phyloP scores from a whole-genome alignment of 2,329 filamentous ascomycete genomes.

The Aspergillus fischeri region DNA sequence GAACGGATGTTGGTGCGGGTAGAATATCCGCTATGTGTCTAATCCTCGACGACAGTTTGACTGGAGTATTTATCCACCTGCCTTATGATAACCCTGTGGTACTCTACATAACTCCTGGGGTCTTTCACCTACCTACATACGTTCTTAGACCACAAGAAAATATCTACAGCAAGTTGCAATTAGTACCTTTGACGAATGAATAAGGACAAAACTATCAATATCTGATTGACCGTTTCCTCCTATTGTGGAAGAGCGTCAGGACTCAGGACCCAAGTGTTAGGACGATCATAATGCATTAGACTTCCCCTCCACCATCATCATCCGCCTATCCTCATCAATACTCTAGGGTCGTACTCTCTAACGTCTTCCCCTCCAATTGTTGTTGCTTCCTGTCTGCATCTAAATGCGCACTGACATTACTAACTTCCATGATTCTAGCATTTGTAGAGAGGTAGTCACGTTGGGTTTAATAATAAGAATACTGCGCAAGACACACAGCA shows the following conservation, averaged over 20 bases:
- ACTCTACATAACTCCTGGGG: background rate
- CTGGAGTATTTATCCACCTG: background rate
- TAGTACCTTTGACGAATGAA: background rate
- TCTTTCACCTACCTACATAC: background rate
- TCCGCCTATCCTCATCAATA: background rate
- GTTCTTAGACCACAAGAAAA: background rate
- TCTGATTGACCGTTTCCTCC: background rate
- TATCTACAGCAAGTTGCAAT: background rate
- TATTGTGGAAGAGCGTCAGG: background rate
- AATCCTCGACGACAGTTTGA: background rate
- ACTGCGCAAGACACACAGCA: background rate
- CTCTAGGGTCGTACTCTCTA: background rate
- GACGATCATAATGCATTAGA: background rate
- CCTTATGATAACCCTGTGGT: background rate
- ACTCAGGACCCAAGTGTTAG: background rate
- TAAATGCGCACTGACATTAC: background rate
- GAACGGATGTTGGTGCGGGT: background rate
- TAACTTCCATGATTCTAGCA: background rate
- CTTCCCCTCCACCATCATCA: background rate
- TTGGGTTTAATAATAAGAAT: background rate
- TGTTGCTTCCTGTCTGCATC: background rate
- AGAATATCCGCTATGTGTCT: background rate
- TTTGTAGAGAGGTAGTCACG: background rate
- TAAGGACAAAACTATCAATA: background rate
- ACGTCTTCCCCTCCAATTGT: background rate